These are phyloP conservation scores for Fraxinus cuspidata DNA, from an alignment of 257 asterid species.

Conservation along the genomic window DNA sequence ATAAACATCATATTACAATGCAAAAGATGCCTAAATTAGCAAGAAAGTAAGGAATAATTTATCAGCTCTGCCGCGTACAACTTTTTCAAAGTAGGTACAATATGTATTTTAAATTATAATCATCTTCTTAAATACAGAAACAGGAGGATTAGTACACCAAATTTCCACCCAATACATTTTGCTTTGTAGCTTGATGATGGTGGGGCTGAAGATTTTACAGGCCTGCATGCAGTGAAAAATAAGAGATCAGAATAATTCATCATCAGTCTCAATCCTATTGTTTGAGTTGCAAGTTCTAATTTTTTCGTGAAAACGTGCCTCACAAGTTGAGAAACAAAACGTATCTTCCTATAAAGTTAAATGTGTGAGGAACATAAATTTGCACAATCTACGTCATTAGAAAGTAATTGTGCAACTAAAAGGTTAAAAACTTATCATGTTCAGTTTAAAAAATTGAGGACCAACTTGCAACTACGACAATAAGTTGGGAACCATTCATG, in stretches of 20 bases:
- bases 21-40: conserved; percentile 40
- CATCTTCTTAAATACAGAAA: conserved; percentile 33
- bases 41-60: conserved; percentile 40
- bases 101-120: not conserved
- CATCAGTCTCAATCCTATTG: not conserved
- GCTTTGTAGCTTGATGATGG: conserved; percentile 20
- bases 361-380: not conserved
- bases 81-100: not conserved
- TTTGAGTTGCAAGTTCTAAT: not conserved
- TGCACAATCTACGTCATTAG: not conserved
- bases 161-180: conserved; percentile 33
- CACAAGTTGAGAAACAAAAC: not conserved
- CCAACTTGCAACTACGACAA: not conserved
- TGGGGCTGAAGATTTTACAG: conserved; percentile 37
- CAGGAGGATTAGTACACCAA: conserved; percentile 25
- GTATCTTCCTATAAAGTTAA: not conserved
- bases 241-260: not conserved
- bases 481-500: not conserved
- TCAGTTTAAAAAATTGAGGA: not conserved
- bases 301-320: not conserved
- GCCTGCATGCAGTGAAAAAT: conserved; percentile 27
- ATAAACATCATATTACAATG: not conserved
- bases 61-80: not conserved
- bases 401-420: not conserved
- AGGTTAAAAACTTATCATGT: not conserved